Conservation (phyloP, 495 filamentous ascomycete genomes). For the Xylaria longipes region DNA sequence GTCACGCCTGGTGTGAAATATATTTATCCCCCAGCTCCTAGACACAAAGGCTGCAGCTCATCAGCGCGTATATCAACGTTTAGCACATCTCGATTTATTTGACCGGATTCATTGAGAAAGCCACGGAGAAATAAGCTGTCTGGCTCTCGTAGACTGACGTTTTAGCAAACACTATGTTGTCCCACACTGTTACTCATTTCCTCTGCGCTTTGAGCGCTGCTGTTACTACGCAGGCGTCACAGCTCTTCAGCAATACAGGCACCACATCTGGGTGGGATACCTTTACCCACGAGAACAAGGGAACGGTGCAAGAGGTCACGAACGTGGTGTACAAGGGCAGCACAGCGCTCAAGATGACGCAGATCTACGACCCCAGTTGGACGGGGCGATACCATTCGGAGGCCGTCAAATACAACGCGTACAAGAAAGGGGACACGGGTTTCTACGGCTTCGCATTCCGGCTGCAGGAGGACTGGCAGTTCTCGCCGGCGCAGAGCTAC, state of each 20-base stretch:
- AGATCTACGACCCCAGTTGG: conserved; percentile 56
- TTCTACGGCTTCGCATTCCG: conserved; percentile 65
- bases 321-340: conserved; percentile 53
- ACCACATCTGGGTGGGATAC: conserved; percentile 56
- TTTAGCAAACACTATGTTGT: conserved; percentile 26
- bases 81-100: neutral
- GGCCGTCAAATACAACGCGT: conserved; percentile 53
- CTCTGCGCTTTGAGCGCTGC: conserved; percentile 35
- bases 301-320: conserved; percentile 55
- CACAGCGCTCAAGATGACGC: conserved; percentile 60
- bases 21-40: neutral
- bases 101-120: neutral
- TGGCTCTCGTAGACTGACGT: neutral
- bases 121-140: neutral
- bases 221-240: conserved; percentile 31
- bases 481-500: conserved; percentile 54
- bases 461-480: conserved; percentile 58
- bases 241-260: conserved; percentile 58
- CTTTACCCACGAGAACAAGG: conserved; percentile 52
- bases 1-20: neutral
- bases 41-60: conserved; percentile 1
- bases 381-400: conserved; percentile 64
- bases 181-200: neutral
- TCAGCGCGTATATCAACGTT: neutral
- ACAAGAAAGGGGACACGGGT: conserved; percentile 55